Evolutionary conservation across 208 protist genomes (phyloP), one percentile per base, ranked within the genome.

Genomic region (Leishmania aethiopica): DNA sequence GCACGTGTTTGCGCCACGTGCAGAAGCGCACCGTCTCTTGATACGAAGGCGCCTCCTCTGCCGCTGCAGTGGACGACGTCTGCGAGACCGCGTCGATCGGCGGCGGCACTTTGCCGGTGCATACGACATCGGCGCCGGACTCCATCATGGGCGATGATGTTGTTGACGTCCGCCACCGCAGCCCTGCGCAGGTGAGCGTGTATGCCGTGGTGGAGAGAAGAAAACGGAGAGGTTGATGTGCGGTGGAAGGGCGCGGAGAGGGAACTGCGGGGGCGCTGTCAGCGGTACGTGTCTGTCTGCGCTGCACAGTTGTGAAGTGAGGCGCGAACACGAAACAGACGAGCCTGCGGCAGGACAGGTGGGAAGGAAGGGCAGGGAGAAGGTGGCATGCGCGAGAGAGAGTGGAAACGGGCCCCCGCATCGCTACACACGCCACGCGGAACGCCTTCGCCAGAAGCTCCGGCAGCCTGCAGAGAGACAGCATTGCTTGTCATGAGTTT

Each of bases 1-100:
- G 88, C 15, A 86, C 86, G 83, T 98, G 96, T 83, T 98, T 98
- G 53, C 94, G 93, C 94, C 96, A 98, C 60, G 93, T 96, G 75
- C 86, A 89, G 81, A 96, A 98, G 37, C 90, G 85, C 51, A 71
- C 75, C 37, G 79, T 90, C 70, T 98, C 91, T 66, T 96, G 93
- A 78, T 98, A 98, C 10, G 87, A 80, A 64, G 57, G 64, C 32
- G 69, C 47, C 6, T 83, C 77, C 19, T 87, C 77, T 4, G 77
- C 74, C 13, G 22, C 69, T 13, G 22, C 59, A 37, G 37, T 59
- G 5, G 85, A 86, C 28, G 80, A 78, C 57, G 42, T 74, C 57
- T 70, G 74, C 25, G 82, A 86, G 19, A 25, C 67, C 37, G 84
- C 71, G 40, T 70, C 72, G 35, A 67, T 32, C 35, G n/a, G 75